Evolutionary conservation across 1,139 yeast genomes (phyloP).

Genomic region (Protomyces pachydermus): DNA sequence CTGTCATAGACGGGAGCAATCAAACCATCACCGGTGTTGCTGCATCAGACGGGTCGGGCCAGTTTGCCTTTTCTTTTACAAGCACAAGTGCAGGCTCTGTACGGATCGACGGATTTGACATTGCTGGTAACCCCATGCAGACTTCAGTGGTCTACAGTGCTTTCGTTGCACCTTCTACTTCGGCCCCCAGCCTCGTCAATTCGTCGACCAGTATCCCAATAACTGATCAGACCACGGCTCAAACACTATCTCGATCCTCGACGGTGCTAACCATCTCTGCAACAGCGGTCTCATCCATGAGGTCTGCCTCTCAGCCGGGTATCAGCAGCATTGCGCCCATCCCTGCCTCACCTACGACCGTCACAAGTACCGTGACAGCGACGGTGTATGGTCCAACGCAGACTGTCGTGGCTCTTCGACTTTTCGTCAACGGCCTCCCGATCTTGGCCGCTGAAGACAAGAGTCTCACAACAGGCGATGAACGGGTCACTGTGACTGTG

Average conservation of each 20-base stretch:
- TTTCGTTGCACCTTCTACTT: background rate
- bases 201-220: no score
- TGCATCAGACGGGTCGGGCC: background rate
- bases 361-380: background rate
- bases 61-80: background rate
- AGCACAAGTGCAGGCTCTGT: background rate
- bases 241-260: no score
- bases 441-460: background rate
- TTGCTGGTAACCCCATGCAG: background rate
- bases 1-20: background rate
- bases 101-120: background rate
- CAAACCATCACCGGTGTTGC: background rate
- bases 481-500: background rate
- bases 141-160: background rate
- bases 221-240: no score
- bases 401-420: background rate
- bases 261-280: no score
- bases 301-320: no score
- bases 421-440: background rate
- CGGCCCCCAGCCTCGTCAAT: no score
- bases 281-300: no score
- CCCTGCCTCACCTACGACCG: background rate
- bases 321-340: no score
- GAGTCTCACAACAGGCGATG: background rate
- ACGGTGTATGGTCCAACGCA: background rate